Evolutionary conservation across 345 rosid genomes (phyloP), one percentile per base, ranked within the genome.

Genomic region (Diplotaxis tenuifolia): DNA sequence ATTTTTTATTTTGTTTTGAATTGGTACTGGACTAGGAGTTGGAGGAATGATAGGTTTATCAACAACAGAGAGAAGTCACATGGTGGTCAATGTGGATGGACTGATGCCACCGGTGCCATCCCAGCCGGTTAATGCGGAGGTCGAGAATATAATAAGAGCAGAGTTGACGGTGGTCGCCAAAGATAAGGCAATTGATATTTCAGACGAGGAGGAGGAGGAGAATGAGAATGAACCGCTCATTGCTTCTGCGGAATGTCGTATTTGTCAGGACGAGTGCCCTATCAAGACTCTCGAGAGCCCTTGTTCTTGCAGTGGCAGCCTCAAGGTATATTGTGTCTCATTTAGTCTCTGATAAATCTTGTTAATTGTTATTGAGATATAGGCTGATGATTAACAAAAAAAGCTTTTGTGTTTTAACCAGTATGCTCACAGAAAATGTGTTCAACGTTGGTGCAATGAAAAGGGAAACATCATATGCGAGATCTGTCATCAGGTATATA

Each of bases 391-490:
- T 14, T 71, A 34, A 73, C n/a, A 0, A 19, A 4, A n/a, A n/a
- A 29, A 18, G 15, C 25, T 64, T 7, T 2, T 32, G 3, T 47
- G 54, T 18, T 8, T 61, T 62, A 25, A 29, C 67, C 80, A 89
- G 96, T 91, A 83, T 81, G 97, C 98, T 59, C 96, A 94, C 74
- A 82, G 93, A 47, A 89, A 89, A 73, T 94, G 98, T 71, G 91
- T 94, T 73, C 96, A 94, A 71, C 97, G 87, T 69, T 94, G 98
- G 98, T 94, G 97, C 84, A 83, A 91, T 62, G 97, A 94, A 81
- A 94, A 94, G 78, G 93, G 97, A 15, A 90, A 94, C 56, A 88
- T 77, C 50, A 80, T 81, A 15, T 94, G 98, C 55, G 98, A 94
- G 82, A 94, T 94, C 40, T 91, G 97, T 66, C 96, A 91, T 81